Base-by-base conservation (phyloP, 2,329 filamentous ascomycete species). In the Venturia pyrina region DNA sequence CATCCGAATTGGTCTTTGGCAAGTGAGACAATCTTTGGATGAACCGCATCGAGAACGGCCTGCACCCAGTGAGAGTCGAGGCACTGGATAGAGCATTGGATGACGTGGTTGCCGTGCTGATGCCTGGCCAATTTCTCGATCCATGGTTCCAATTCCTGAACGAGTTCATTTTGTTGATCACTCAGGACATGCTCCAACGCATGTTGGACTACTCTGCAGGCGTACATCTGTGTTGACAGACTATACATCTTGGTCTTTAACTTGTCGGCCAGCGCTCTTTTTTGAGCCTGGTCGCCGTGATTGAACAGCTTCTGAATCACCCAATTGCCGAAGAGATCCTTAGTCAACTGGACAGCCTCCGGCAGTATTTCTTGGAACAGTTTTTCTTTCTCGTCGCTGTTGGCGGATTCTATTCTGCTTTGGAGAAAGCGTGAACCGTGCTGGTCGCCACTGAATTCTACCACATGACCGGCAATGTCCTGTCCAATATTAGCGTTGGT, bases 281-380 rank as follows among this genome's bases (percentile, higher is more conserved):
- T 99, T 78, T 99, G 95, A 0, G 88, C 84, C 76, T 96, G 93
- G 70, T 91, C 96, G 48, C 95, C 93, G 75, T 98, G 91, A 75
- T 98, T 93, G 68, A 98, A 97, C 74, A 98, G 88, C 75, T 97
- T 98, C 73, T 99, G 95, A 48, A 98, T 93, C 44, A 99, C 95
- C 73, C 98, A 99, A 76, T 99, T 99, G 65, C 95, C 95, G 73
- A 97, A 99, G 0, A 98, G 89, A 75, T 98, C 95, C 59, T 89
- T 93, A 91, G 96, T 97, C 61, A 99, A 80, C 72, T 93, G 91
- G 40, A 96, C 77, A 1, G 89, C 87, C 70, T 99, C 95, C 0
- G 87, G 85, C 70, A 90, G 85, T 59, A 99, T 91, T 75, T 98
- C 95, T 0, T 83, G 82, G 79, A 97, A 98, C 0, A 98, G 85